Percentiles rank a stretch among this genome's conserved stretches.
phyloP scores from a whole-genome alignment of 2,329 filamentous ascomycete species.

The Stachybotrys chlorohalonatus region DNA sequence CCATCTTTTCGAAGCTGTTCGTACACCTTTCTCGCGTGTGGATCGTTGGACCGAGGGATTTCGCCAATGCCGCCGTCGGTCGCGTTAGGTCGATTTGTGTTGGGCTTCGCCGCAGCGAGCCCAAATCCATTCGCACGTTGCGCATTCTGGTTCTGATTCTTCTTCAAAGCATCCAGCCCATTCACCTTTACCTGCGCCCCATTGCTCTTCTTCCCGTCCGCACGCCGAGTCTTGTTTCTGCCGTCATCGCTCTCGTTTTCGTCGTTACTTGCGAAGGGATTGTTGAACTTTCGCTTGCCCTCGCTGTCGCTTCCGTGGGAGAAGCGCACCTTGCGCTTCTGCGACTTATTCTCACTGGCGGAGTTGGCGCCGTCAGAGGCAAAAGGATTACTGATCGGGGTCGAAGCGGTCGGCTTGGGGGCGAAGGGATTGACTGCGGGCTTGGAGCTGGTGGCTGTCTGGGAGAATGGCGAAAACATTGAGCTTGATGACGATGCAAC shows the following conservation, averaged over 20 bases:
- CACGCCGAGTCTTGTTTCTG: constrained; percentile 2
- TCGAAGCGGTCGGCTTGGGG: constrained; percentile 7
- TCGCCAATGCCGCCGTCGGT: constrained; percentile 9
- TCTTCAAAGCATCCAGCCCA: constrained; percentile 5
- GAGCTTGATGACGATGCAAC: constrained; percentile 31
- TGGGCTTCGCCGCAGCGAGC: constrained; percentile 8
- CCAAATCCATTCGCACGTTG: constrained; percentile 8
- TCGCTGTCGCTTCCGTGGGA: constrained; percentile 17
- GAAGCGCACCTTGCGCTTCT: constrained; percentile 13
- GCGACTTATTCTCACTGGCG: constrained; percentile 15
- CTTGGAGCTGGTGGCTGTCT: constrained; percentile 24
- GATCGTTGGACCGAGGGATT: constrained; percentile 19
- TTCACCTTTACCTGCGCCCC: constrained; percentile 7
- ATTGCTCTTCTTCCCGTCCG: constrained; percentile 16
- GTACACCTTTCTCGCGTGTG: constrained; percentile 41
- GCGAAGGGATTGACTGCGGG: constrained; percentile 27
- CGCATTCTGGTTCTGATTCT: constrained; percentile 6
- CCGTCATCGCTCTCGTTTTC: constrained; percentile 14
- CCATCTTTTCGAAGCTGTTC: constrained; percentile 44
- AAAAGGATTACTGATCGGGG: constrained; percentile 17
- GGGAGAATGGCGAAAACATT: constrained; percentile 28
- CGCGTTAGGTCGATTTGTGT: constrained; percentile 6
- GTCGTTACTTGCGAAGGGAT: constrained; percentile 17
- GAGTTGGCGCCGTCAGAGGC: constrained; percentile 19
- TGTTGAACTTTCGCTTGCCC: constrained; percentile 13